Conservation (phyloP, 306 rosid genomes). For the Medicago arabica region DNA sequence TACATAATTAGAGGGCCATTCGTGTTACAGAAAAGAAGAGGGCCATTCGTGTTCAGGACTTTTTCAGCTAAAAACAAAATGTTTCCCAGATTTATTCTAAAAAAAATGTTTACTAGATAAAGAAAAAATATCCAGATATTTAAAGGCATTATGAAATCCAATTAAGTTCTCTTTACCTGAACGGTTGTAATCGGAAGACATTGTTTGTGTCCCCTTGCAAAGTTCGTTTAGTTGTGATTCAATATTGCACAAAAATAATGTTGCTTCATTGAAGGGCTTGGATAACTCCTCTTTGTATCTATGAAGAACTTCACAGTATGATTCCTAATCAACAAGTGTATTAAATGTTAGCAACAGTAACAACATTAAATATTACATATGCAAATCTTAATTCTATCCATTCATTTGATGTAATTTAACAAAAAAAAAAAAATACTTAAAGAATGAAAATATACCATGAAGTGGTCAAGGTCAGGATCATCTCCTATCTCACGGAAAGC, state of each 20-base stretch:
- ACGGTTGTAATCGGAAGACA: constrained; percentile 42
- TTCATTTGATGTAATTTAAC: too few species aligned
- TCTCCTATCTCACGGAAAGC: constrained; percentile 62
- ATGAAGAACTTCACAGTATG: constrained; percentile 69
- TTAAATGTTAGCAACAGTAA: too few species aligned
- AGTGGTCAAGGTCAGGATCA: constrained; percentile 85
- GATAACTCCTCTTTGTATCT: constrained; percentile 71
- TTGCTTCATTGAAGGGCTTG: constrained; percentile 75
- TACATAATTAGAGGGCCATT: not conserved
- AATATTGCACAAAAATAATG: constrained; percentile 62
- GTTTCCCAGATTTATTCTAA: too few species aligned
- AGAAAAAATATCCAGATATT: not conserved
- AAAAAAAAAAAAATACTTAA: too few species aligned
- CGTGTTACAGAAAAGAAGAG: not conserved
- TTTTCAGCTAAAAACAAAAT: constrained; percentile 1
- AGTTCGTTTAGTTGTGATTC: constrained; percentile 71
- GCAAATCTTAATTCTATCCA: too few species aligned
- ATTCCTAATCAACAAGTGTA: constrained; percentile 46
- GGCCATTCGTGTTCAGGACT: constrained; percentile 10
- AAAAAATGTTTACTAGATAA: not conserved
- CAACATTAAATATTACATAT: too few species aligned
- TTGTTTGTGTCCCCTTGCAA: constrained; percentile 61
- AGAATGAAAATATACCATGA: too few species aligned
- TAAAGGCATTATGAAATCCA: not conserved
- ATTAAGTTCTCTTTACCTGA: constrained; percentile 41